Base-by-base conservation (phyloP, 1,139 yeast genomes). In the Blastobotrys niveus region DNA sequence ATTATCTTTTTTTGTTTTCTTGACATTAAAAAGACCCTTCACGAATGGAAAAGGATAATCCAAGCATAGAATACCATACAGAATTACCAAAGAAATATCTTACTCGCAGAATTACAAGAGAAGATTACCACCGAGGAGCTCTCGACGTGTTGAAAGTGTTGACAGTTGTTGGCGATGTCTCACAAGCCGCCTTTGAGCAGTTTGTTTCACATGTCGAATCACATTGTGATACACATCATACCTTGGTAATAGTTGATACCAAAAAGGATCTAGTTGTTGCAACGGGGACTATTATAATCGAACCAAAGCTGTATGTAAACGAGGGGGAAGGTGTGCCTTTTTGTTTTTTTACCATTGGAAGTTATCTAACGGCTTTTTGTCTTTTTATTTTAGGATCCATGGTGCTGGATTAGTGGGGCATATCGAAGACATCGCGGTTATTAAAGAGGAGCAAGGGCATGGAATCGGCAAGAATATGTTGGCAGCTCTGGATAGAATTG, bases 391-490 rank as follows among this genome's bases (percentile, higher is more conserved):
- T 41, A 40, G 48, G 15, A 65, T 67, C 43, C 96, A 87, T 59
- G 76, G 69, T 33, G 79, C 89, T 61, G 93, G 95, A 0, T 62
- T 71, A 43, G 93, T 86, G n/a, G 97, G 96, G 2, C 97, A 89
- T 64, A 82, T 89, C 49, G 97, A 89, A 61, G 97, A 89, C 59
- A 86, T 89, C 45, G 82, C 96, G 0, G 94, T 89, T 3, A 72
- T 78, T 24, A 61, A 64, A 26, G 66, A 71, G n/a, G 85, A 83
- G 60, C 96, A 87, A 57, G 96, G 97, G 2, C 79, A 78, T 57
- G 73, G 75, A 43, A 63, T 85, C 46, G 95, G 95, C 0, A 62
- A 67, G 50, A 61, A 69, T 21, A 63, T 85, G 66, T 79, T 85
- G 48, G 62, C 67, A 17, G 66, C 70, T n/a, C 67, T 85, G 56